These are phyloP conservation scores for Tetrahymena elliotti DNA, from an alignment of 73 alveolate species.

Conservation along the genomic window DNA sequence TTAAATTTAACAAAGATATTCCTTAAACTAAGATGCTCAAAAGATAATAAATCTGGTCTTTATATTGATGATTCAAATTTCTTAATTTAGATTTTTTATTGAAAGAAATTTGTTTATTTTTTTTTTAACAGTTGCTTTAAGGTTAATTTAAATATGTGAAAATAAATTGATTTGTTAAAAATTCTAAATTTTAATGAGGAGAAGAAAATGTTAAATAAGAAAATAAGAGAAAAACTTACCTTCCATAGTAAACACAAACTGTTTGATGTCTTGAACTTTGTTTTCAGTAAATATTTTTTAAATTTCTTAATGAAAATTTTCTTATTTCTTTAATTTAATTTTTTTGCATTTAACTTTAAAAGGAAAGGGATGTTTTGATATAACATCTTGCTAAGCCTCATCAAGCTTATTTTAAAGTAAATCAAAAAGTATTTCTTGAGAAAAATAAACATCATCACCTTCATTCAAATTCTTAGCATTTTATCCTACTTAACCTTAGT, in stretches of 20 bases:
- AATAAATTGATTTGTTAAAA: too few relatives aligned
- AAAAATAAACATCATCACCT: not conserved
- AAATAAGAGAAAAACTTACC: not conserved
- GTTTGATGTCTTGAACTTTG: not conserved
- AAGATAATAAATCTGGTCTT: too few relatives aligned
- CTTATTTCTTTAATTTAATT: not conserved
- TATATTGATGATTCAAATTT: too few relatives aligned
- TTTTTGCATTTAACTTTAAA: not conserved
- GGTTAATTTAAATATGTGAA: too few relatives aligned
- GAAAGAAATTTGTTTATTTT: too few relatives aligned
- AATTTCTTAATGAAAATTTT: not conserved
- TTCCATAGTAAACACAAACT: not conserved
- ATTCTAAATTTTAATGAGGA: too few relatives aligned
- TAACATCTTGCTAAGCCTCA: not conserved
- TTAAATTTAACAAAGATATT: too few relatives aligned
- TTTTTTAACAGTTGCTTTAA: too few relatives aligned
- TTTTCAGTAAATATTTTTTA: not conserved
- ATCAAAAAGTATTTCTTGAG: not conserved
- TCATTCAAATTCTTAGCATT: not conserved
- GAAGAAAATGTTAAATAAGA: not conserved
- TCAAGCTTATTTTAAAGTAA: not conserved
- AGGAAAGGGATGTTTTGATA: not conserved
- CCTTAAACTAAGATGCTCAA: too few relatives aligned
- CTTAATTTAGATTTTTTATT: too few relatives aligned
- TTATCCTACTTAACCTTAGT: not conserved